Base-by-base conservation (phyloP, 1,139 yeast genomes). In the Diutina neorugosa region DNA sequence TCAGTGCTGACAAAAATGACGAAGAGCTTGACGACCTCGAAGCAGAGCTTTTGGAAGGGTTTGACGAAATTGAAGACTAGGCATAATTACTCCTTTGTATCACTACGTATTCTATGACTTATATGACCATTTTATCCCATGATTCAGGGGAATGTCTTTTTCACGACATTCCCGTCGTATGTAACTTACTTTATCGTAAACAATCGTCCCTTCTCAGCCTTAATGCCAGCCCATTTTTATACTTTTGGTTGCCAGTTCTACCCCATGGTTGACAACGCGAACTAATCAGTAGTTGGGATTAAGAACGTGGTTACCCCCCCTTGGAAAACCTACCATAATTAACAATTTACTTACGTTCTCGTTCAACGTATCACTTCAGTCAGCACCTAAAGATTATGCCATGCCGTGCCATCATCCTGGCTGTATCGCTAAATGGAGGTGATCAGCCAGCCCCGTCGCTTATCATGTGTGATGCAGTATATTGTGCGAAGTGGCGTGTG, bases 1-100 rank as follows among this genome's bases (percentile, higher is more conserved):
- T 14, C 16, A 31, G 12, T 11, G 9, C 21, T 7, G 52, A 52
- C 44, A 52, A 34, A 3, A 60, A 57, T 20, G 63, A 61, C 16
- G 66, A 57, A 2, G 70, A 69, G 37, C 57, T 73, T 54, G 77
- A 73, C 52, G 79, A 72, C 56, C 69, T 75, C 40, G 80, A 75
- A 57, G 69, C 73, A 57, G 79, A 74, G 58, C 64, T 75, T 50
- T 62, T 74, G 48, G 77, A 73, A 56, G 78, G 76, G 7, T 73
- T 75, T 63, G 77, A 73, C 51, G 76, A 73, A 54, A 62, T 74
- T 53, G 76, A 72, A 31, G 69, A 66, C 34, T 52, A 44, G 21
- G 20, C 20, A 20, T 43, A 6, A 19, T 19, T 18, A 14, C n/a
- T 43, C 3, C 14, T 19, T 19, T 31, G 37, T 31, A 31, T 31